These are phyloP conservation scores for Aspergillus saccharolyticus DNA, from an alignment of 495 filamentous ascomycete genomes.

Conservation along the genomic window DNA sequence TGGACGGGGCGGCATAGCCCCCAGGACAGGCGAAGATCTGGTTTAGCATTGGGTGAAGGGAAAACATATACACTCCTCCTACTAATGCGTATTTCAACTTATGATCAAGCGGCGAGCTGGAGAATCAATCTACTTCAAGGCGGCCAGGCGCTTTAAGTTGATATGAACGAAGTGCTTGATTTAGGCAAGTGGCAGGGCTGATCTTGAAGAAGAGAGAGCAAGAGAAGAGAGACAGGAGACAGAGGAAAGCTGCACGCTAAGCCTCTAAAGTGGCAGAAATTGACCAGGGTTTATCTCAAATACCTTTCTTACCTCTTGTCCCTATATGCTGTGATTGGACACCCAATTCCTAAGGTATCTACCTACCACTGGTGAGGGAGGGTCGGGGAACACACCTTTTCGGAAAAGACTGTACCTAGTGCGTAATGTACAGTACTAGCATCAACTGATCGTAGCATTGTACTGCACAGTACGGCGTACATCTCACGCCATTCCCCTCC, in stretches of 20 bases:
- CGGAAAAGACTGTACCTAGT: too few species aligned
- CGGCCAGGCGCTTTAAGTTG: neutral
- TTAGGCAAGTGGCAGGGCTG: constrained; percentile 7
- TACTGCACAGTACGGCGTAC: too few species aligned
- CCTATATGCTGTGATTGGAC: constrained; percentile 27
- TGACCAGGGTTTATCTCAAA: constrained; percentile 40
- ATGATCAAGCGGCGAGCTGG: too few species aligned
- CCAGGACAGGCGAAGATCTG: too few species aligned
- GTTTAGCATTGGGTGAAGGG: too few species aligned
- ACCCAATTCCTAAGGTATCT: constrained; percentile 11
- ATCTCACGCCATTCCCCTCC: too few species aligned
- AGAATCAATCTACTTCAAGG: neutral
- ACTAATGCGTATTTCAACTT: too few species aligned
- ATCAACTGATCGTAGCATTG: constrained; percentile 11
- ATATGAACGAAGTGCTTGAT: too few species aligned
- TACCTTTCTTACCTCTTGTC: constrained; percentile 18
- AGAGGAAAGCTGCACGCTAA: constrained; percentile 14
- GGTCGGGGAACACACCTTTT: constrained; percentile 12
- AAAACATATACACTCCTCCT: too few species aligned
- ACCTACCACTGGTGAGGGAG: too few species aligned
- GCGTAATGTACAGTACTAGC: neutral
- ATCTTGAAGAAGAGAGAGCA: neutral
- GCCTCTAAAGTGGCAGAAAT: neutral
- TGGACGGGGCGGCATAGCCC: too few species aligned
- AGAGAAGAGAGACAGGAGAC: neutral